Percentiles rank a stretch among this genome's conserved stretches.
phyloP scores from a whole-genome alignment of 768 basidiomycete species.

The Tricholoma terreum region DNA sequence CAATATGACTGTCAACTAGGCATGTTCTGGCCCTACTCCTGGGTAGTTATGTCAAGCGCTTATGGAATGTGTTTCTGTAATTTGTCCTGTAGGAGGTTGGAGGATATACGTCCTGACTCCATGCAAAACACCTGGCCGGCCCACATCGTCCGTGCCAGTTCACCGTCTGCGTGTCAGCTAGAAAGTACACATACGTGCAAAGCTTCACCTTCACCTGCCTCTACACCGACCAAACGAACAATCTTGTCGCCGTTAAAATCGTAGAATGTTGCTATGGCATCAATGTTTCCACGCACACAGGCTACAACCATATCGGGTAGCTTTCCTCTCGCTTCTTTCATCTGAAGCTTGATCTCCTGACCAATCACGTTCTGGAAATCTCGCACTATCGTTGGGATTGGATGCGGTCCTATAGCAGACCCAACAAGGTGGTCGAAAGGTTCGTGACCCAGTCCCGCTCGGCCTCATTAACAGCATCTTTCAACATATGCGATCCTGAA shows the following conservation, averaged over 20 bases:
- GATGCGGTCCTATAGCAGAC: conserved; percentile 96
- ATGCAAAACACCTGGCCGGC: conserved; percentile 91
- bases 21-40: conserved; percentile 97
- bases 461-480: conserved; percentile 98
- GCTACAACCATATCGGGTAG: conserved; percentile 94
- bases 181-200: neutral
- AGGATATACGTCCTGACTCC: conserved; percentile 95
- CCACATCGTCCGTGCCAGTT: conserved; percentile 79
- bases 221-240: conserved; percentile 89
- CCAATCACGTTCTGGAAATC: conserved; percentile 95
- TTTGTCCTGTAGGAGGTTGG: conserved; percentile 86
- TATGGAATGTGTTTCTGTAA: conserved; percentile 95
- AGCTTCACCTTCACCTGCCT: conserved; percentile 87
- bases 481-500: conserved; percentile 92
- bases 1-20: no score
- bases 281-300: conserved; percentile 96
- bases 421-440: conserved; percentile 88
- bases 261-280: conserved; percentile 97
- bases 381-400: conserved; percentile 98
- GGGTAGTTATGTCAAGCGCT: conserved; percentile 96
- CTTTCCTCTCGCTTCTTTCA: conserved; percentile 70
- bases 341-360: conserved; percentile 87
- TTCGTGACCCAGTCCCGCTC: conserved; percentile 99
- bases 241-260: conserved; percentile 89
- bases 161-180: conserved; percentile 1